These are phyloP conservation scores for Pezizomycotina sp. DNA, from an alignment of 2,329 filamentous ascomycete species.

Conservation along the genomic window DNA sequence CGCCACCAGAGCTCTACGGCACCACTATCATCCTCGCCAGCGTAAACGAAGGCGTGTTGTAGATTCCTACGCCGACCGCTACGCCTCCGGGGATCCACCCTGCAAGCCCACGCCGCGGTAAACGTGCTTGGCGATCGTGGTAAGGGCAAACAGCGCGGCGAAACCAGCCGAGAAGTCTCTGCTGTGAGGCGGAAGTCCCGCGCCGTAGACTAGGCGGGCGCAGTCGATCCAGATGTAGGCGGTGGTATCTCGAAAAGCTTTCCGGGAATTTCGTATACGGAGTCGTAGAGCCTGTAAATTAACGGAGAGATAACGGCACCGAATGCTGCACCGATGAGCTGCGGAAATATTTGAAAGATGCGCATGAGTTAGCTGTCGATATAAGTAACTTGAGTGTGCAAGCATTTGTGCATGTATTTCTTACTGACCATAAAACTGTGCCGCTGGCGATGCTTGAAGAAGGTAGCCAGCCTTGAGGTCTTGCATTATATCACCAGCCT, in stretches of 20 bases:
- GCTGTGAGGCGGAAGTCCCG: constrained; percentile 71
- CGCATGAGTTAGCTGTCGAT: too few species aligned
- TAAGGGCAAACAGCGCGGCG: constrained; percentile 54
- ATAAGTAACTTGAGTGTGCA: too few species aligned
- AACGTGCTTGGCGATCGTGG: constrained; percentile 52
- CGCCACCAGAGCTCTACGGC: constrained; percentile 63
- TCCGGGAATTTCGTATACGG: constrained; percentile 75
- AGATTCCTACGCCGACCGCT: constrained; percentile 89
- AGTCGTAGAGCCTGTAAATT: constrained; percentile 79
- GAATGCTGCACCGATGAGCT: constrained; percentile 74
- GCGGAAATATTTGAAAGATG: too few species aligned
- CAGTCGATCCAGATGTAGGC: constrained; percentile 95
- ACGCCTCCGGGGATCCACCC: constrained; percentile 67
- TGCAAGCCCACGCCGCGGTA: constrained; percentile 27
- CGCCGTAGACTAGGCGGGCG: constrained; percentile 75
- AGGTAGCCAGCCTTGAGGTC: constrained; percentile 93
- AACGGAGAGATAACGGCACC: constrained; percentile 74
- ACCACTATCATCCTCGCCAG: constrained; percentile 68
- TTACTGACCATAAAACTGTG: constrained; percentile 94
- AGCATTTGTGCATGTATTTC: too few species aligned
- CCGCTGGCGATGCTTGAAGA: constrained; percentile 76
- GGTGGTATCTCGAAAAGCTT: constrained; percentile 87
- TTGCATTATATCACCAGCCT: constrained; percentile 92
- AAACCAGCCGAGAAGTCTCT: constrained; percentile 60
- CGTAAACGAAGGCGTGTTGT: constrained; percentile 93